Evolutionary conservation across 495 filamentous ascomycete species (phyloP), one percentile per base, ranked within the genome.

Genomic region (Lasiosphaeria hispida): DNA sequence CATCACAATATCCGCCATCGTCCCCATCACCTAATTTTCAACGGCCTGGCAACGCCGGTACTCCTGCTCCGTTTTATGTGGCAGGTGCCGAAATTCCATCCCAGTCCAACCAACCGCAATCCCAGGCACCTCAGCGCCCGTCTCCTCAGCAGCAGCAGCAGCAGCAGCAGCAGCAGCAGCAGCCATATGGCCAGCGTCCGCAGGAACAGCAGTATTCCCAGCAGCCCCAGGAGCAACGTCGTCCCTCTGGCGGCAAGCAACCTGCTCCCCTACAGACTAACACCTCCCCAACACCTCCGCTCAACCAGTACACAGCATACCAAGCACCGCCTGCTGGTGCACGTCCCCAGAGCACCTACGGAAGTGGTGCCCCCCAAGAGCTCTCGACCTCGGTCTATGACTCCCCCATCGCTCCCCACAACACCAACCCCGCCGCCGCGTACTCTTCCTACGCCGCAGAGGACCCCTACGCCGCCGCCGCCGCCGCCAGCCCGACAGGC

Each of bases 301-400:
- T 67, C 10, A 71, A 71, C 18, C 61, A 67, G 55, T 78, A 73
- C 63, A 60, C 71, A 10, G 56, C 70, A 43, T 83, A 77, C 67
- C 69, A 72, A 63, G 72, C 66, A 62, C 71, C 78, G 52, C 59
- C 76, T 65, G 60, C 69, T 50, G 72, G 63, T 76, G 67, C 63
- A 72, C 67, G 68, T 79, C 88, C 86, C 4, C 85, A 87, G 68
- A 91, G 86, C 59, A 89, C 84, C 45, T 89, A 89, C 63, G 85
- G 85, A 9, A 72, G 59, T 57, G 84, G 86, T 30, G 23, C 23
- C 44, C 90, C 90, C 1, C 90, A 93, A 70, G 90, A 95, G 76
- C 76, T 95, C 40, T 87, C 88, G 35, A 91, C 90, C n/a, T 88
- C 88, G 6, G 83, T 83, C 10, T 95, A 94, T 61, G 88, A 93